phyloP scores from a whole-genome alignment of 139 green algal genomes.

The Coelastrella sp. region DNA sequence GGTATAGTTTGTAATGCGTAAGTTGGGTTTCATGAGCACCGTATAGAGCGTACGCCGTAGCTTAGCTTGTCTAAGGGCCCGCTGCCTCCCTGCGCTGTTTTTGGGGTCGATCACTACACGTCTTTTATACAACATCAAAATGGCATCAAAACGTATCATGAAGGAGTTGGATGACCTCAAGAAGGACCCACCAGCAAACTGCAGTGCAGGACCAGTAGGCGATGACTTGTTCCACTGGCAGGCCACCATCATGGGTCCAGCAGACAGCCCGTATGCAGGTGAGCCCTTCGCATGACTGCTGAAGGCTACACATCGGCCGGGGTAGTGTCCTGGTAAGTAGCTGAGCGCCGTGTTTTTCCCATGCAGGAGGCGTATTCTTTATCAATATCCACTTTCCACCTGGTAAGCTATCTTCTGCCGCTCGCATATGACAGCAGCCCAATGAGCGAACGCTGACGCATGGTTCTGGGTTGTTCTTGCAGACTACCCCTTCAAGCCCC shows the following conservation, averaged over 20 bases:
- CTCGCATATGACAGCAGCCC: neutral
- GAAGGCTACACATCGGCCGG: neutral
- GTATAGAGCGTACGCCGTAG: neutral
- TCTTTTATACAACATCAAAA: neutral
- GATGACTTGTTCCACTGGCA: slow-evolving; percentile 95
- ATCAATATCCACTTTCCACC: slow-evolving; percentile 94
- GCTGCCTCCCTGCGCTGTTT: neutral
- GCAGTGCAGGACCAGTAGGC: slow-evolving; percentile 62
- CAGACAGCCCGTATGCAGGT: slow-evolving; percentile 88
- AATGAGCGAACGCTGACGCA: slow-evolving; percentile 27
- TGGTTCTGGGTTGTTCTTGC: slow-evolving; percentile 52
- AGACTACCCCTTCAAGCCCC: slow-evolving; percentile 98
- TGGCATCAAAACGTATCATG: slow-evolving; percentile 51
- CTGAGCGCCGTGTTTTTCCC: neutral
- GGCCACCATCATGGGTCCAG: slow-evolving; percentile 83
- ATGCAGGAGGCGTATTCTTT: slow-evolving; percentile 86
- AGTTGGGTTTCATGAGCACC: too few species aligned
- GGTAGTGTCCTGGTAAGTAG: neutral
- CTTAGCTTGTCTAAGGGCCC: neutral
- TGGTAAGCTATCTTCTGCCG: slow-evolving; percentile 13
- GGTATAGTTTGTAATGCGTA: too few species aligned
- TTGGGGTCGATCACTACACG: neutral
- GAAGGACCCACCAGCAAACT: slow-evolving; percentile 51
- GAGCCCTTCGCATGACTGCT: neutral
- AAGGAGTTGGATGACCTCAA: slow-evolving; percentile 55